Evolutionary conservation across 1,139 yeast genomes (phyloP).

Genomic region (Saccharomyces uvarum): DNA sequence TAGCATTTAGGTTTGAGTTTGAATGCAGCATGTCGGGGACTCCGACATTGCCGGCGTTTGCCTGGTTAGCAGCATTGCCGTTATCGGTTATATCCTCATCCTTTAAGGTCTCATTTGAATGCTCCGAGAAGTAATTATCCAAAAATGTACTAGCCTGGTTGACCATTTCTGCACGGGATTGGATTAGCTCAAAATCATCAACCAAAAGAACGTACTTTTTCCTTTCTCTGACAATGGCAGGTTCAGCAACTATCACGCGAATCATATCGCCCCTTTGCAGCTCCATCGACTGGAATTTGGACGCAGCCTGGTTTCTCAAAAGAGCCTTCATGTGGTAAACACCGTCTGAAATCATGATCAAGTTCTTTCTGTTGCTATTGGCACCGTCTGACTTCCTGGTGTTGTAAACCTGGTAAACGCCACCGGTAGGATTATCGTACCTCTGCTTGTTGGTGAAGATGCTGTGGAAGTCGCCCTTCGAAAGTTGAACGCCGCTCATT

Average conservation of each 20-base stretch:
- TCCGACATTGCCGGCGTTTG: not conserved
- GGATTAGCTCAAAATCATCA: conserved; percentile 43
- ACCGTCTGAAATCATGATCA: conserved; percentile 55
- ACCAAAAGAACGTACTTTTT: conserved; percentile 52
- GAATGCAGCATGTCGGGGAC: not conserved
- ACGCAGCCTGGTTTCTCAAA: conserved; percentile 51
- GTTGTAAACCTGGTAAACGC: conserved; percentile 29
- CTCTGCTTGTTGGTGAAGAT: conserved; percentile 27
- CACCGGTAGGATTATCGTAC: conserved; percentile 26
- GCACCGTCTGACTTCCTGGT: conserved; percentile 29
- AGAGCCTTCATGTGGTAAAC: conserved; percentile 55
- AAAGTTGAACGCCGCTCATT: conserved; percentile 29
- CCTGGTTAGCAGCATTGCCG: not conserved
- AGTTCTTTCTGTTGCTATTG: conserved; percentile 26
- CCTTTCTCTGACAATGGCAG: conserved; percentile 32
- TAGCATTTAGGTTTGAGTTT: conserved; percentile 3
- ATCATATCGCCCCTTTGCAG: conserved; percentile 38
- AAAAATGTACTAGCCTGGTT: conserved; percentile 38
- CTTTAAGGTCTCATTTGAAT: conserved; percentile 43
- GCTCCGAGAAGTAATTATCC: conserved; percentile 47
- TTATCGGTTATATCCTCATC: conserved; percentile 21
- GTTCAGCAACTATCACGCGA: conserved; percentile 27
- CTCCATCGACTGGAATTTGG: conserved; percentile 43
- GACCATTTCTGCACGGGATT: conserved; percentile 38
- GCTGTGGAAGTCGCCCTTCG: conserved; percentile 25